Base-by-base conservation (phyloP, 768 basidiomycete genomes). In the Suillus spraguei region DNA sequence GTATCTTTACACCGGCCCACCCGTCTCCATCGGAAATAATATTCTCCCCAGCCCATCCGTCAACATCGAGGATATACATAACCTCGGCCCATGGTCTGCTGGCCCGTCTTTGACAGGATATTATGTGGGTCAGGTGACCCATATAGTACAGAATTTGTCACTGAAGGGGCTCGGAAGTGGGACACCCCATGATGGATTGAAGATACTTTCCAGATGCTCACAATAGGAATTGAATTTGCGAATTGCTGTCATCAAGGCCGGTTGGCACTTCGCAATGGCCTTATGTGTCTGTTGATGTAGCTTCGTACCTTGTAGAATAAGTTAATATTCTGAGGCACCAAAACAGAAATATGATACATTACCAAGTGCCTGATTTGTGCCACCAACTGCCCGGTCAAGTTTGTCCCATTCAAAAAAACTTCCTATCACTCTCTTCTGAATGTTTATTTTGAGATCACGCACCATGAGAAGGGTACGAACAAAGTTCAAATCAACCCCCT, bases 401-500 rank as follows among this genome's bases (percentile, higher is more conserved):
- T 65, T 69, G 32, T 80, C 78, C 75, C 75, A 77, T 54, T 80
- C 78, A 44, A 77, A 76, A 54, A 80, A 79, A n/a, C 70, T 71
- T 1, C 73, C 72, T n/a, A 79, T 70, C 0, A 74, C 76, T 17
- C 70, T 64, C 61, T 76, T 76, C 13, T 76, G 63, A 7, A 81
- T 77, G 58, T 76, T 78, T n/a, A 78, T 77, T 63, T 81, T 82
- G 38, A 79, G 69, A 61, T 81, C 77, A 0, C 72, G 68, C 3
- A 75, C 76, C 60, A 78, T 67, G 1, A 81, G 61, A 0, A 82
- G 72, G 0, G 66, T 71, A 1, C 65, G 64, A 4, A 79, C 69
- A 62, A 78, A 78, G 5, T 74, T 67, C 3, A 73, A 56, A 10
- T 70, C 64, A 8, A 77, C 39, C 4, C 66, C 68, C 14, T 65